Conservation (phyloP, 352 stramenopile species). For the Aphanomyces stellatus region DNA sequence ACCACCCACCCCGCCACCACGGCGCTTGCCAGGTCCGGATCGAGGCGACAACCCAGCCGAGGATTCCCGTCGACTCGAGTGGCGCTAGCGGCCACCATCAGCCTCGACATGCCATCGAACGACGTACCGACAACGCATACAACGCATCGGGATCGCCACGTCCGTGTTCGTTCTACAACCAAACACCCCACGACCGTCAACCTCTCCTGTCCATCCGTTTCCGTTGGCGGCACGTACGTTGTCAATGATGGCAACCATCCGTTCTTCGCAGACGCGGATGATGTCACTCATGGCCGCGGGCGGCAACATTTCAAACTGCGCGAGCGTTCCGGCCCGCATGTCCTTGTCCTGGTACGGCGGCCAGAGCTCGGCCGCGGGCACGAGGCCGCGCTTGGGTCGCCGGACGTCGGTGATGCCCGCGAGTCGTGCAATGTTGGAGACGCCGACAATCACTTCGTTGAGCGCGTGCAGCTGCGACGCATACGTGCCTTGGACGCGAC, state of each 20-base stretch:
- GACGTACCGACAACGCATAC: conserved; percentile 29
- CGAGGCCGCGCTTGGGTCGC: conserved; percentile 45
- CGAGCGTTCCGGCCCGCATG: conserved; percentile 34
- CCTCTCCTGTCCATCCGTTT: not conserved
- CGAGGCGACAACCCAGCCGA: not conserved
- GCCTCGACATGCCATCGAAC: not conserved
- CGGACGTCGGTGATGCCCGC: conserved; percentile 61
- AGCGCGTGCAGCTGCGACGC: conserved; percentile 53
- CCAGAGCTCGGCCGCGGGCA: conserved; percentile 51
- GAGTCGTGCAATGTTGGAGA: conserved; percentile 60
- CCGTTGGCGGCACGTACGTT: conserved; percentile 31
- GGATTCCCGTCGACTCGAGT: not conserved
- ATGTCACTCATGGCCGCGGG: conserved; percentile 48
- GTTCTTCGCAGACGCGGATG: conserved; percentile 69
- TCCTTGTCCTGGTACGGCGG: conserved; percentile 34
- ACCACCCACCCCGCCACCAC: too few relatives aligned
- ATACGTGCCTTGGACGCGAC: conserved; percentile 54
- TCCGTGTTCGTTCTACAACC: conserved; percentile 49
- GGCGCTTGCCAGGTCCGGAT: not conserved
- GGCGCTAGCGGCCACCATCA: not conserved
- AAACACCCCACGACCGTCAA: not conserved
- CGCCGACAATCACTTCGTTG: conserved; percentile 64
- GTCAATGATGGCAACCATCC: conserved; percentile 59
- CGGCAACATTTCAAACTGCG: conserved; percentile 62
- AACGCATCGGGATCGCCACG: conserved; percentile 54